phyloP scores from a whole-genome alignment of 129 eudicot genomes.

The Centrapalus pauciflorus region DNA sequence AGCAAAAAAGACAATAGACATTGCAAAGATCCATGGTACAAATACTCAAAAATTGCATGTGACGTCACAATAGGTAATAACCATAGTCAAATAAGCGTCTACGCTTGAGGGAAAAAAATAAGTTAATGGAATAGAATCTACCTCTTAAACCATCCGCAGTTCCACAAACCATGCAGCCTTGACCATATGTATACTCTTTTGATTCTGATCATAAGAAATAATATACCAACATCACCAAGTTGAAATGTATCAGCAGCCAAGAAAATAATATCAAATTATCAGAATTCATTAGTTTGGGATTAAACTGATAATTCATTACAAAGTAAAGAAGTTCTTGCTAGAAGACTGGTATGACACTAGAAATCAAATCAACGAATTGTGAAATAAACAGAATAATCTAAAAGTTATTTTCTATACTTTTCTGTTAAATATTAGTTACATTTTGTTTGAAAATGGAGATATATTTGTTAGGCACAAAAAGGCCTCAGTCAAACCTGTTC shows the following conservation, averaged over 20 bases:
- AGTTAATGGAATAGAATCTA: constrained; percentile 21
- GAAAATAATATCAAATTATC: not conserved
- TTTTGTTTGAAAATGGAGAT: too few relatives aligned
- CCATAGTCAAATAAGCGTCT: not conserved
- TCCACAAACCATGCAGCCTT: constrained; percentile 65
- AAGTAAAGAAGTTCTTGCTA: not conserved
- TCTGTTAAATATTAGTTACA: not conserved
- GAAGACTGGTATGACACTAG: not conserved
- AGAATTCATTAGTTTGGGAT: not conserved
- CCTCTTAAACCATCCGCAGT: constrained; percentile 90
- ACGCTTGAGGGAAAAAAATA: not conserved
- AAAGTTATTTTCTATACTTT: not conserved
- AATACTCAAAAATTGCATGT: not conserved
- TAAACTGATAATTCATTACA: not conserved
- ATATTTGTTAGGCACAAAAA: too few relatives aligned
- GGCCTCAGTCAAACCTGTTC: too few relatives aligned
- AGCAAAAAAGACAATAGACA: not conserved
- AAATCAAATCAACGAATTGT: not conserved
- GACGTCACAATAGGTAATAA: not conserved
- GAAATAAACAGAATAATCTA: not conserved
- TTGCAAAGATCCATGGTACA: not conserved
- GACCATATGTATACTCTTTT: constrained; percentile 69
- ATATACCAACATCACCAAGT: constrained; percentile 6
- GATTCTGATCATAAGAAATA: constrained; percentile 48
- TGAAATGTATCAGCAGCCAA: not conserved